Conservation (phyloP, 2,329 filamentous ascomycete species). For the Diaporthe aspalathi region DNA sequence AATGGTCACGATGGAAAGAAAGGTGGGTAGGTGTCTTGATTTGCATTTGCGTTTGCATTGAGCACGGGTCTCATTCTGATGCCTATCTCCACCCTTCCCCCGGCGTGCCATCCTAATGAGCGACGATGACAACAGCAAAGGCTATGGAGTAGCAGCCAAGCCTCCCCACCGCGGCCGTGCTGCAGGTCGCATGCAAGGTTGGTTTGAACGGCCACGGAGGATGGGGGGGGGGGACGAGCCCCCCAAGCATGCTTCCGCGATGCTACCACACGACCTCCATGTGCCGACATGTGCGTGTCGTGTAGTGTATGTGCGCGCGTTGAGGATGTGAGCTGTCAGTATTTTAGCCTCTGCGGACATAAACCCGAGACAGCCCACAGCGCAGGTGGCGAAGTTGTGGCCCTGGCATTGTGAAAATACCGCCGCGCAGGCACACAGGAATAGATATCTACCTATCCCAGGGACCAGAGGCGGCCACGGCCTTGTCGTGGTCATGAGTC, state of each 20-base stretch:
- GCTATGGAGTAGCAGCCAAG: conserved; percentile 19
- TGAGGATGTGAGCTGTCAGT: conserved; percentile 1
- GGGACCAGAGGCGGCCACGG: not conserved
- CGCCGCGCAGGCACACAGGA: not conserved
- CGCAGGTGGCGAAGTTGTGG: not conserved
- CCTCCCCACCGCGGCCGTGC: conserved; percentile 4
- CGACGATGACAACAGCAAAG: not conserved
- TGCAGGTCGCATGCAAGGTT: not conserved
- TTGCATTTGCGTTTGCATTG: not conserved
- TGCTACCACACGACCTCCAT: conserved; percentile 26
- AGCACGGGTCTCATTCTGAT: conserved; percentile 13
- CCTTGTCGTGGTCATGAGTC: conserved; percentile 12
- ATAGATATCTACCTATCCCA: too few relatives aligned
- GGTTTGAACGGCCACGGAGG: not conserved
- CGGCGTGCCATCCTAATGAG: not conserved
- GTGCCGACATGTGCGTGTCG: conserved; percentile 5
- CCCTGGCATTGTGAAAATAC: not conserved
- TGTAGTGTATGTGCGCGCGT: not conserved
- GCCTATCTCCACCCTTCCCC: not conserved
- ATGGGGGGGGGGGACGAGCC: not conserved
- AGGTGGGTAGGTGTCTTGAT: not conserved
- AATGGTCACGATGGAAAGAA: conserved; percentile 3
- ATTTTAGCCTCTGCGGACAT: not conserved
- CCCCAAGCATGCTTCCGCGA: conserved; percentile 15
- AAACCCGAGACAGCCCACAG: conserved; percentile 11